Base-by-base conservation (phyloP, 1,139 yeast genomes). In the Yamadazyma diospyri region DNA sequence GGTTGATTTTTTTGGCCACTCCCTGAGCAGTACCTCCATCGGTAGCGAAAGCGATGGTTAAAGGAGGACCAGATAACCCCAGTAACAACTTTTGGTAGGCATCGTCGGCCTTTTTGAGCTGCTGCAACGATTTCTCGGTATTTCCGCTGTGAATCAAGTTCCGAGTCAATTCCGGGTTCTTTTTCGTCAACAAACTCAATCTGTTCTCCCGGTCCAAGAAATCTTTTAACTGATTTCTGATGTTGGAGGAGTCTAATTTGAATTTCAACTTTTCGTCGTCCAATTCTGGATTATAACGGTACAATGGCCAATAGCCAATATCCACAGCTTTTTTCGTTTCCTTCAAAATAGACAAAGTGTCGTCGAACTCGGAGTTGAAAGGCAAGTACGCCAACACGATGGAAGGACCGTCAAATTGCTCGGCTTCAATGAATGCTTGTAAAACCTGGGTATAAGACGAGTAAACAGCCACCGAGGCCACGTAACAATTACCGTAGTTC, bases 1-100 rank as follows among this genome's bases (percentile, higher is more conserved):
- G 76, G 38, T 81, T 83, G 36, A 89, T 64, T 55, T 86, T 80
- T 58, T 82, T 85, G 24, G 96, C 94, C 17, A 88, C 67, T 28
- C 73, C 76, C 51, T 87, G 88, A 27, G 96, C 97, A 50, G 80
- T 84, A 37, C 97, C 97, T 57, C 96, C 97, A 58, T 89, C 97
- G 19, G 96, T 87, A 4, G 97, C 97, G 61, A 78, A 89, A 26
- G 92, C 84, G 42, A 89, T 74, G 6, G 95, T 84, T 43, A 92
- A 60, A 34, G 97, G 97, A 29, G 97, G 97, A 21, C 97, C 97
- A 23, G 89, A 79, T 42, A 89, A 70, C 18, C 95, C 95, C 47
- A 83, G 95, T 34, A 89, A 69, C 41, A 89, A 71, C 51, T 79
- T 75, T 39, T 76, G 73, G 56, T 75, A 87, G 1, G 97, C 92